A percentile compares a stretch with the other conserved stretches of the same genome.
These are phyloP conservation scores for Arabidopsis arenosa DNA, from an alignment of 345 rosid genomes.

Conservation along the genomic window DNA sequence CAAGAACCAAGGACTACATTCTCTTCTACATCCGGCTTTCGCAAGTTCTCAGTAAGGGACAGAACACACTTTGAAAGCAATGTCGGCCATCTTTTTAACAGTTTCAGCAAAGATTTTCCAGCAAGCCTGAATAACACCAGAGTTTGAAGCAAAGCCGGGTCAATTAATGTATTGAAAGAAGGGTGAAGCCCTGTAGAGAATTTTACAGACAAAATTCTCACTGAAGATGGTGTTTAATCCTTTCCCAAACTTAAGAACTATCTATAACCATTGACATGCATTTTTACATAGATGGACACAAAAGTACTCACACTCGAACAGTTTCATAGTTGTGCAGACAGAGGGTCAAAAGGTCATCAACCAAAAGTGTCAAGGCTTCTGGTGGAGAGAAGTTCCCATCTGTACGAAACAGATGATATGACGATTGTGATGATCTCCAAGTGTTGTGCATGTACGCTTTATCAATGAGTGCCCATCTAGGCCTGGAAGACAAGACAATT, in stretches of 20 bases:
- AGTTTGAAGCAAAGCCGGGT: conserved; percentile 22
- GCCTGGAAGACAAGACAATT: conserved; percentile 60
- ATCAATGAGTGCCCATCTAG: conserved; percentile 97
- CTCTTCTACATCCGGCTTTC: conserved; percentile 68
- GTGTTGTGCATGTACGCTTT: conserved; percentile 94
- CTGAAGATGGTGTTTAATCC: conserved; percentile 11
- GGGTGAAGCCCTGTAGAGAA: conserved; percentile 20
- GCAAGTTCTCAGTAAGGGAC: conserved; percentile 70
- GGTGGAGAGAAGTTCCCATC: conserved; percentile 80
- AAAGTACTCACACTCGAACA: conserved; percentile 82
- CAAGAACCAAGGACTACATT: conserved; percentile 90
- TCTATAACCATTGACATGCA: conserved; percentile 27
- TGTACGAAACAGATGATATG: conserved; percentile 85
- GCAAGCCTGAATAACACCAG: conserved; percentile 73
- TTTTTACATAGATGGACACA: conserved; percentile 17
- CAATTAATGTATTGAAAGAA: conserved; percentile 30
- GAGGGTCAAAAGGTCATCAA: conserved; percentile 87
- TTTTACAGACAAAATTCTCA: conserved; percentile 13
- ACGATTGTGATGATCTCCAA: conserved; percentile 96
- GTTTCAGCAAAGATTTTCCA: conserved; percentile 86
- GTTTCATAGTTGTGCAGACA: conserved; percentile 93
- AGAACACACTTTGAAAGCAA: conserved; percentile 86
- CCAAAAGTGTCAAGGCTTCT: conserved; percentile 65
- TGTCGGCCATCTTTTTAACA: conserved; percentile 95
- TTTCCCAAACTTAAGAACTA: conserved; percentile 19